Percentiles rank a stretch among this genome's conserved stretches.
phyloP scores from a whole-genome alignment of 139 green algal genomes.

The Auxenochlorella pyrenoidosa region DNA sequence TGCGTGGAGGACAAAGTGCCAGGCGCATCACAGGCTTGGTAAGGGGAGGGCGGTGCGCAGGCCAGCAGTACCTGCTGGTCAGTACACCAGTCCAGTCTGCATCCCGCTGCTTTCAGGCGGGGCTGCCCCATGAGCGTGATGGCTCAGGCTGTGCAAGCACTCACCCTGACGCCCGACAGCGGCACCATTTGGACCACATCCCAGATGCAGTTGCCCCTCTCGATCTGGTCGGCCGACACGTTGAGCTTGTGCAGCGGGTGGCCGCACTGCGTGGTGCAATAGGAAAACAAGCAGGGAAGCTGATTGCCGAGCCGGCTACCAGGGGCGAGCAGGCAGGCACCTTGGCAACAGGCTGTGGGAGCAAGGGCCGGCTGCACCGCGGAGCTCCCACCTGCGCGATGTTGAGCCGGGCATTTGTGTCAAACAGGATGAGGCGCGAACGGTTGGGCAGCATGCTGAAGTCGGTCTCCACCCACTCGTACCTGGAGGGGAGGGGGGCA shows the following conservation, averaged over 20 bases:
- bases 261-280: not conserved
- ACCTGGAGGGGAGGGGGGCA: conserved; percentile 15
- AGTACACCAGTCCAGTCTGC: too few relatives aligned
- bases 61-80: too few relatives aligned
- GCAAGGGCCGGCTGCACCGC: too few relatives aligned
- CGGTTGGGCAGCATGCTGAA: conserved; percentile 7
- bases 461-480: conserved; percentile 75
- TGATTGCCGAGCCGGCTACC: not conserved
- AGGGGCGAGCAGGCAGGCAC: not conserved
- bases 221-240: not conserved
- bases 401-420: not conserved
- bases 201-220: not conserved
- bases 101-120: too few relatives aligned
- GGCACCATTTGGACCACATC: conserved; percentile 16
- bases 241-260: conserved; percentile 28
- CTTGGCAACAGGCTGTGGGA: too few relatives aligned
- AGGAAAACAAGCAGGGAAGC: not conserved
- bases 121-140: too few relatives aligned
- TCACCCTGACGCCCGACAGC: not conserved
- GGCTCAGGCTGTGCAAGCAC: not conserved
- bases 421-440: not conserved
- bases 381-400: conserved; percentile 20
- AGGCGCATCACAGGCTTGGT: too few relatives aligned
- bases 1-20: not conserved
- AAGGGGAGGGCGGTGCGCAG: too few relatives aligned